Conservation (phyloP, 2,329 filamentous ascomycete species). For the Ilyonectria sp. region DNA sequence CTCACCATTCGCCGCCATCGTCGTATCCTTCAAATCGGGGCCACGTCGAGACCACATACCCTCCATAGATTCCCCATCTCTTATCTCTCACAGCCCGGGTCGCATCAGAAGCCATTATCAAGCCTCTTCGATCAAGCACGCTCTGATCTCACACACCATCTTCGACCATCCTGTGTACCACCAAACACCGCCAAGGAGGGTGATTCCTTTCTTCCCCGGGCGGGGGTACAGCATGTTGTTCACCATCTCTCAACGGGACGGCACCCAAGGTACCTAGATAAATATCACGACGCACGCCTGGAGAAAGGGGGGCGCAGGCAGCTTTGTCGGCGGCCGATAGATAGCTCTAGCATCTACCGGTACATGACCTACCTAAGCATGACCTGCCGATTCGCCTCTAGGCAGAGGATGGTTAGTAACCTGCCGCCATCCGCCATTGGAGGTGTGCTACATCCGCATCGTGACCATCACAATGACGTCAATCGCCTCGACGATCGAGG, state of each 20-base stretch:
- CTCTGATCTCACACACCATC: background rate
- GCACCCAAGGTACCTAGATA: no score
- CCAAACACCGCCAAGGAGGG: no score
- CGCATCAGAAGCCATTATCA: background rate
- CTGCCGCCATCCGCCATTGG: background rate
- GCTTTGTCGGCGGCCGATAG: background rate
- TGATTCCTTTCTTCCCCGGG: no score
- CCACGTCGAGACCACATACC: background rate
- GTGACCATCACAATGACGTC: slow-evolving; percentile 51
- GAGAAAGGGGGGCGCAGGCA: no score
- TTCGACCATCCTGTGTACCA: background rate
- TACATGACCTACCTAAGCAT: background rate
- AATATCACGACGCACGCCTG: no score
- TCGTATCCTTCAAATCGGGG: slow-evolving; percentile 7
- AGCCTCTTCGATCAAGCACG: background rate
- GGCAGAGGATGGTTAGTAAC: slow-evolving; percentile 3
- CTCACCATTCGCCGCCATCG: slow-evolving; percentile 16
- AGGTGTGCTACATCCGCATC: slow-evolving; percentile 31
- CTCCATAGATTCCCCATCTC: background rate
- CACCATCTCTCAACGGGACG: no score
- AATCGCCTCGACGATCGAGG: slow-evolving; percentile 42
- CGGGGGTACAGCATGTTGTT: no score
- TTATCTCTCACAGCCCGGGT: background rate
- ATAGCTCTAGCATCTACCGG: background rate
- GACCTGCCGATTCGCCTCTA: background rate